phyloP scores from a whole-genome alignment of 2,329 filamentous ascomycete species.

The Cercospora berteroae region DNA sequence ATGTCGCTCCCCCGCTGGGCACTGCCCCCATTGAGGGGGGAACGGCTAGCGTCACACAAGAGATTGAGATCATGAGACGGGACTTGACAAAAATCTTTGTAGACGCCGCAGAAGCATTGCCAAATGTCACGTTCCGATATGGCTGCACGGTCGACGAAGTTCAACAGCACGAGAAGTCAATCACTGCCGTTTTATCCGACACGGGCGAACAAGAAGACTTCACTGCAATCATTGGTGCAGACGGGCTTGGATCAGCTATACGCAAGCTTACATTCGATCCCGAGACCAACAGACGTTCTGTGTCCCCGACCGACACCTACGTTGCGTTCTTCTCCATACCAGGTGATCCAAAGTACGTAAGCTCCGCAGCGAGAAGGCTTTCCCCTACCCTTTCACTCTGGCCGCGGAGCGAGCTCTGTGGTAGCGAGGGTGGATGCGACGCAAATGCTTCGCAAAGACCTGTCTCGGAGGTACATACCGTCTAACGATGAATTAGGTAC shows the following conservation, averaged over 20 bases:
- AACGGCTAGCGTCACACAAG: constrained; percentile 22
- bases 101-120: constrained; percentile 20
- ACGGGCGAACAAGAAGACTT: constrained; percentile 13
- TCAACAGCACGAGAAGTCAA: constrained; percentile 15
- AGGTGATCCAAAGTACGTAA: neutral
- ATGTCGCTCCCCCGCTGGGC: constrained; percentile 18
- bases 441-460: neutral
- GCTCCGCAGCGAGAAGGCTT: neutral
- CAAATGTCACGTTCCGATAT: constrained; percentile 23
- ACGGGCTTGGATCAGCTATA: constrained; percentile 19
- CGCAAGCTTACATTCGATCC: constrained; percentile 17
- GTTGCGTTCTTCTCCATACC: constrained; percentile 34
- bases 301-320: constrained; percentile 14
- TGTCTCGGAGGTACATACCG: neutral
- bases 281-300: constrained; percentile 8
- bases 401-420: neutral
- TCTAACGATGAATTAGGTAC: constrained; percentile 8
- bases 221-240: constrained; percentile 20
- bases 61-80: constrained; percentile 46
- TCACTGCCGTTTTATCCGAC: constrained; percentile 16
- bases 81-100: constrained; percentile 50
- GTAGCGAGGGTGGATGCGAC: neutral
- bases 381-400: neutral
- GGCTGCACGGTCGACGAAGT: constrained; percentile 16
- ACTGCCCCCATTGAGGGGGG: constrained; percentile 17